Base-by-base conservation (phyloP, 2,329 filamentous ascomycete species). In the Fusarium haematococcum region DNA sequence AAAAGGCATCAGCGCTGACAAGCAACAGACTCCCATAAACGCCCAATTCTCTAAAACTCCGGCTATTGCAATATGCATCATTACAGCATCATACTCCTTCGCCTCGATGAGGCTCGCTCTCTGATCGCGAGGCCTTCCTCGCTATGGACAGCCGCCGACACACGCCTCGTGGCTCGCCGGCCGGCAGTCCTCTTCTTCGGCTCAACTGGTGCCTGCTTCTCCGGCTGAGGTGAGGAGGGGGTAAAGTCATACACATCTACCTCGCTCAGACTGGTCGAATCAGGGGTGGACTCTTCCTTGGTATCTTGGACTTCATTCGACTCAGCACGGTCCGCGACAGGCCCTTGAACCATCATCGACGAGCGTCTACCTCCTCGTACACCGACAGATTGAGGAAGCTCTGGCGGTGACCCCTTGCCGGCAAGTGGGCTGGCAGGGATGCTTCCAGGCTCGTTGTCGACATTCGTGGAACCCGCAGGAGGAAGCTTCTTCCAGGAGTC, bases 41-140 rank as follows among this genome's bases (percentile, higher is more conserved):
- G 74, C 75, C 74, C 63, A 64, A 65, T 75, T 64, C 68, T 71
- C 65, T 73, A 74, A 81, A 70, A 58, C 68, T 71, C 69, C 71
- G 56, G 59, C 63, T 69, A 64, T 73, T 61, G 39, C 62, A 58
- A 66, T 71, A 60, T 76, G 69, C 68, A 63, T 79, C 74, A 75
- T 88, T 84, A 90, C 80, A 90, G 80, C 88, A 91, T 90, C 87
- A 90, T 91, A 79, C 88, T 91, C 76, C 88, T 84, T 73, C 89
- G 83, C 77, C 89, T 83, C 67, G 85, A 84, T 37, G 78, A 83
- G 65, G 77, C 75, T 30, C 78, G 79, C 23, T 81, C 79, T 63
- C 71, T 75, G 33, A 74, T 68, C 63, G 80, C 75, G 20, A 75
- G 68, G 32, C 67, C 72, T 6, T 82, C 84, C 20, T 85, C 85